Evolutionary conservation across 2,329 filamentous ascomycete genomes (phyloP).

Genomic region (Verticillium zaregamsianum): DNA sequence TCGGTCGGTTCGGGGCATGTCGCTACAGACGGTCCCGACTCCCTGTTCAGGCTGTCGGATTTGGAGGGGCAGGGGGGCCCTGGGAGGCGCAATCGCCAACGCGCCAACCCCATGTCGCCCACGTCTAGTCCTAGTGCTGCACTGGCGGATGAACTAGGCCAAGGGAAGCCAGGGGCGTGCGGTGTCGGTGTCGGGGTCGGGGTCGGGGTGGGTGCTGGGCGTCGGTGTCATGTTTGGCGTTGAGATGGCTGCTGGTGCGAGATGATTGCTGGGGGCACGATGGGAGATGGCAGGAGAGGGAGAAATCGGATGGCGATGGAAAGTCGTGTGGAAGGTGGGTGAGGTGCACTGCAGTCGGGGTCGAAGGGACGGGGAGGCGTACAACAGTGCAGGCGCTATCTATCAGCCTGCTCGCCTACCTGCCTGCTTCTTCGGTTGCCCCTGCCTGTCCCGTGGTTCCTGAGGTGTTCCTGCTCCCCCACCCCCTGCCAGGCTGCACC

Average conservation of each 20-base stretch:
- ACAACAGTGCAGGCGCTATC: not conserved
- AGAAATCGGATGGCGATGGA: not conserved
- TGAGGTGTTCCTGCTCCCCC: not conserved
- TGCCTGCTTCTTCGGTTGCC: not conserved
- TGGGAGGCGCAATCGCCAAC: not conserved
- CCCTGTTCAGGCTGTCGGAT: not conserved
- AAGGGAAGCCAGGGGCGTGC: not conserved
- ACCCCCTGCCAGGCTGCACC: not conserved
- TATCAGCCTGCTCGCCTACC: not conserved
- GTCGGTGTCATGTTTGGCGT: not conserved
- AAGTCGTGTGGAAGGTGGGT: not conserved
- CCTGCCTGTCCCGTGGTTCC: not conserved
- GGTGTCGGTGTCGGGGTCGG: not conserved
- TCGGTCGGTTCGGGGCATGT: not conserved
- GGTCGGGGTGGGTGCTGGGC: not conserved
- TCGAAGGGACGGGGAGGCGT: not conserved
- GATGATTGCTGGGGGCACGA: not conserved
- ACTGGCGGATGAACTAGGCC: not conserved
- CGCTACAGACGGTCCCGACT: not conserved
- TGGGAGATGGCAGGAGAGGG: not conserved
- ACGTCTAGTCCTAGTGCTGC: not conserved
- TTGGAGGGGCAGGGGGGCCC: not conserved
- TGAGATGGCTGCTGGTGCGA: not conserved
- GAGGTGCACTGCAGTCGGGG: not conserved
- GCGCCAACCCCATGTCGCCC: not conserved